A percentile compares a stretch with the other conserved stretches of the same genome.
phyloP scores from a whole-genome alignment of 768 basidiomycete genomes.

The Calocybe cyanea region DNA sequence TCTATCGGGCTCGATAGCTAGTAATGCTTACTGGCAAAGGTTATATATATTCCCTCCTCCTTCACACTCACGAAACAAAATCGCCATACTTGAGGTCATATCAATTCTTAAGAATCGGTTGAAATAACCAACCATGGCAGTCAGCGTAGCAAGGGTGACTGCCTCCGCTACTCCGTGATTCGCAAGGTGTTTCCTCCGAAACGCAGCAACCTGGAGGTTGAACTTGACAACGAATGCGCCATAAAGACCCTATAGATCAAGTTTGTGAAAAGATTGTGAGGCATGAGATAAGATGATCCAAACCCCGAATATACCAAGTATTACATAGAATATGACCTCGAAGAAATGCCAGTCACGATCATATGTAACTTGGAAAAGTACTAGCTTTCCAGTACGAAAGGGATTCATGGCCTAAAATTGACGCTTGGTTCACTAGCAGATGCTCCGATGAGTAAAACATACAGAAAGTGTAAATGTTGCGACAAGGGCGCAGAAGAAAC shows the following conservation, averaged over 20 bases:
- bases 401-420: constrained; percentile 87
- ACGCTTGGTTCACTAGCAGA: constrained; percentile 5
- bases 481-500: constrained; percentile 95
- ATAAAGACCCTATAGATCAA: constrained; percentile 76
- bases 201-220: constrained; percentile 91
- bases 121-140: constrained; percentile 89
- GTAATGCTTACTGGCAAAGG: constrained; percentile 85
- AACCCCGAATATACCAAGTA: constrained; percentile 95
- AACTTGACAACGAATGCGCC: constrained; percentile 97
- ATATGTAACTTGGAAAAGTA: constrained; percentile 97
- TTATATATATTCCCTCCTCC: constrained; percentile 85
- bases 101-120: constrained; percentile 95
- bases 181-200: constrained; percentile 85
- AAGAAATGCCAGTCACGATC: constrained; percentile 99
- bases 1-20: not conserved
- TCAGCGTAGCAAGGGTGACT: constrained; percentile 79
- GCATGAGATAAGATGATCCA: constrained; percentile 18
- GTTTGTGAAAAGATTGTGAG: constrained; percentile 8
- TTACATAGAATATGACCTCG: constrained; percentile 93
- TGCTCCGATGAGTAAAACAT: constrained; percentile 29
- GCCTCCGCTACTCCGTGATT: constrained; percentile 88
- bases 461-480: constrained; percentile 96
- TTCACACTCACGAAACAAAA: constrained; percentile 95
- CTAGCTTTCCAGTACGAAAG: constrained; percentile 95
- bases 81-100: constrained; percentile 95